phyloP scores from a whole-genome alignment of 2,329 filamentous ascomycete genomes.

The Neofusicoccum parvum region DNA sequence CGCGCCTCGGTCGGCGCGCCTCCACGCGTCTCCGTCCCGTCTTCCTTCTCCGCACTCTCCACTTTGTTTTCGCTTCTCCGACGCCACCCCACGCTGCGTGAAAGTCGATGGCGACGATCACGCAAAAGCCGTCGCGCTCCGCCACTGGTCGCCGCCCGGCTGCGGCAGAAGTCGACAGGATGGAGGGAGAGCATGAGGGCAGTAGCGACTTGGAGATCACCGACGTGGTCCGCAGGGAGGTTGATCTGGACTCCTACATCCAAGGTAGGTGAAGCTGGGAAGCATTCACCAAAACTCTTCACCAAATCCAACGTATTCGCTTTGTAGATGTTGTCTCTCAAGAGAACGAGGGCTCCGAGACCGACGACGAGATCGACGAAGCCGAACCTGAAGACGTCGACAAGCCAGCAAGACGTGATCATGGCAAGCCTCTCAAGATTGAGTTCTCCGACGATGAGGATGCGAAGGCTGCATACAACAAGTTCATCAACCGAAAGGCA shows the following conservation, averaged over 20 bases:
- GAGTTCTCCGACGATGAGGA: slow-evolving; percentile 55
- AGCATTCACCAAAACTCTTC: not conserved
- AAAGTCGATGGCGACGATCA: not conserved
- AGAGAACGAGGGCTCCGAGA: not conserved
- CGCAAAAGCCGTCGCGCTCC: slow-evolving; percentile 3
- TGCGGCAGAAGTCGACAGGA: slow-evolving; percentile 12
- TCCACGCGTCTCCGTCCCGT: not conserved
- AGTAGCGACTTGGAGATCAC: slow-evolving; percentile 47
- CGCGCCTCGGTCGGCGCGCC: not conserved
- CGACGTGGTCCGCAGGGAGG: slow-evolving; percentile 33
- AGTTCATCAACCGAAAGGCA: slow-evolving; percentile 64
- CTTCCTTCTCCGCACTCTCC: not conserved
- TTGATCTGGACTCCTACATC: slow-evolving; percentile 35
- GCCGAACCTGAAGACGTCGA: not conserved
- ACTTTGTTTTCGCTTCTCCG: not conserved
- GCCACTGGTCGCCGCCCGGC: not conserved
- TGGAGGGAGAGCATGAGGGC: slow-evolving; percentile 22
- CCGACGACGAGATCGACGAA: not conserved
- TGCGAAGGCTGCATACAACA: slow-evolving; percentile 59
- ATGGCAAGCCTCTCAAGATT: slow-evolving; percentile 11
- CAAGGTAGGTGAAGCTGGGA: slow-evolving; percentile 26
- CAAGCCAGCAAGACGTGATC: not conserved
- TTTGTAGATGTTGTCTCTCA: not conserved
- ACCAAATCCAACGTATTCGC: not conserved
- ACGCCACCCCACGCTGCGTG: not conserved